These are phyloP conservation scores for Diaporthe sp. DNA, from an alignment of 2,329 filamentous ascomycete genomes.

Conservation along the genomic window DNA sequence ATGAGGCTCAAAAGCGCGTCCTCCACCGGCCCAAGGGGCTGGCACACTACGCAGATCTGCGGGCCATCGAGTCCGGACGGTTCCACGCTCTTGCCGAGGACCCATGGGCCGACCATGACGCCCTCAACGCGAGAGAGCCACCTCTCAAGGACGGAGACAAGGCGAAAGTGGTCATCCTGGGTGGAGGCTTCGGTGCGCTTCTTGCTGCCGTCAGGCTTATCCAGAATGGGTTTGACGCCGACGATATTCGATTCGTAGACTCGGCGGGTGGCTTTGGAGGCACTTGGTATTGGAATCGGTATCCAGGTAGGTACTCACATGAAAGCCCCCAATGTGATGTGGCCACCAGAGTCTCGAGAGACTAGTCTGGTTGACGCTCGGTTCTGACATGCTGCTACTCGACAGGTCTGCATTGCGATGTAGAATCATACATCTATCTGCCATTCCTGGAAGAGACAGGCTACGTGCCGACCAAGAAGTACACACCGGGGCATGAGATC, in stretches of 20 bases:
- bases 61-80: constrained; percentile 36
- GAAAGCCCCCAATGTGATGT: too few species aligned
- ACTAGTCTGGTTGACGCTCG: not conserved
- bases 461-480: constrained; percentile 57
- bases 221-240: constrained; percentile 48
- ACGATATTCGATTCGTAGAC: constrained; percentile 52
- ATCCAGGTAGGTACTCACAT: not conserved
- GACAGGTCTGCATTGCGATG: constrained; percentile 19
- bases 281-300: constrained; percentile 27
- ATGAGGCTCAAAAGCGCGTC: constrained; percentile 52
- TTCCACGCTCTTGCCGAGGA: constrained; percentile 48
- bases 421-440: constrained; percentile 49
- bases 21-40: constrained; percentile 47
- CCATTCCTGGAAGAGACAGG: constrained; percentile 38
- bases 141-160: constrained; percentile 21
- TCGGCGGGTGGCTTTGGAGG: constrained; percentile 28
- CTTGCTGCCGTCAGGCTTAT: constrained; percentile 52
- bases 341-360: too few species aligned
- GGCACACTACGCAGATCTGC: constrained; percentile 50
- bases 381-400: not conserved
- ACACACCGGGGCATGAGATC: constrained; percentile 72
- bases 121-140: constrained; percentile 45
- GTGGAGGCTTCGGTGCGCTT: constrained; percentile 53
- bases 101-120: constrained; percentile 52
- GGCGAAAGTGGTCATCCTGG: constrained; percentile 45